Conservation (phyloP, 148 eudicot genomes). For the Nyssa sinensis region DNA sequence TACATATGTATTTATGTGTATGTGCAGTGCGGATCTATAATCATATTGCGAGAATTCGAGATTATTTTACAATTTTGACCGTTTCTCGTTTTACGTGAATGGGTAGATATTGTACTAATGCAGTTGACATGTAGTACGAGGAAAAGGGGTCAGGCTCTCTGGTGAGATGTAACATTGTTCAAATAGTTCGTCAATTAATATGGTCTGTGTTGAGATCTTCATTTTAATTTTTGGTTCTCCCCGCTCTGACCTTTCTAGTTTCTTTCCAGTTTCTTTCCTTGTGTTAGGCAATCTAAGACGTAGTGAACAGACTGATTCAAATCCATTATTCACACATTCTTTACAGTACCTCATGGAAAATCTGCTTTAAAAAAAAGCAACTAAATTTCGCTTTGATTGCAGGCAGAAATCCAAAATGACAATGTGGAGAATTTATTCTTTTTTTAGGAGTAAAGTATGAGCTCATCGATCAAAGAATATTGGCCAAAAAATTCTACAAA, state of each 20-base stretch:
- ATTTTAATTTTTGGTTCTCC: background rate
- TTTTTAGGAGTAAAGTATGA: background rate
- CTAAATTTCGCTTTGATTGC: background rate
- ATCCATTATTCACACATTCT: background rate
- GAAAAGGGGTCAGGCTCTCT: background rate
- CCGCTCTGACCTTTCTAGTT: background rate
- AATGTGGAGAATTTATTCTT: background rate
- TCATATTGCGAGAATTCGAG: too few relatives aligned
- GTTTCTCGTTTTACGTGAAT: background rate
- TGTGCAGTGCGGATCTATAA: too few relatives aligned
- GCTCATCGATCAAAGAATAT: too few relatives aligned
- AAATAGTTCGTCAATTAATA: background rate
- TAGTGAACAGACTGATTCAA: background rate
- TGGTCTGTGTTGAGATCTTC: background rate
- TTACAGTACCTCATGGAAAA: background rate
- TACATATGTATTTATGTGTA: too few relatives aligned
- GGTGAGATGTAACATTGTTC: background rate
- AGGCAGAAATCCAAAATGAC: background rate
- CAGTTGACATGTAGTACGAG: background rate
- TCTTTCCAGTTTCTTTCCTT: background rate
- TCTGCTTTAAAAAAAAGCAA: background rate
- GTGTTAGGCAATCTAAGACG: background rate
- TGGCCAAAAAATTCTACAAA: too few relatives aligned
- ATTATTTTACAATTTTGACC: too few relatives aligned
- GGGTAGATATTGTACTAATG: background rate